Evolutionary conservation across 2,329 filamentous ascomycete species (phyloP).

Genomic region (Alternaria sp.): DNA sequence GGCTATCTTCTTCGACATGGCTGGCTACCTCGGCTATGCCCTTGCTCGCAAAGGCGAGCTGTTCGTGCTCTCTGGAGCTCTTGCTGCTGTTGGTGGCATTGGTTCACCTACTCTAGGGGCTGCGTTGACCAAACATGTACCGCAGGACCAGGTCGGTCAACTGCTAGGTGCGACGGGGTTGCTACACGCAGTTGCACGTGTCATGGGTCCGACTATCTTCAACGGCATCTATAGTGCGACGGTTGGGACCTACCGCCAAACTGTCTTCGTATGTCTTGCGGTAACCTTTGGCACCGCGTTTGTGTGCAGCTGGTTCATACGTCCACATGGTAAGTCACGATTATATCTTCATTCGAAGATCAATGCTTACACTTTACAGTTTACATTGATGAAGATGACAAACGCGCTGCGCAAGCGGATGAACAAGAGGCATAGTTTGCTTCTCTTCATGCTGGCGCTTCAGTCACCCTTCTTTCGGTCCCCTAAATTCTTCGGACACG

Average conservation of each 20-base stretch:
- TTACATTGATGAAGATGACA: constrained; percentile 22
- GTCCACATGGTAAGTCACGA: constrained; percentile 72
- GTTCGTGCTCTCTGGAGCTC: constrained; percentile 75
- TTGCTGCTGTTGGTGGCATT: constrained; percentile 82
- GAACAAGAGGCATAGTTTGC: constrained; percentile 15
- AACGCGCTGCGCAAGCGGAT: constrained; percentile 4
- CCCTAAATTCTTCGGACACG: constrained; percentile 6
- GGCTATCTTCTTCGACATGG: constrained; percentile 77
- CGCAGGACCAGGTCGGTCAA: constrained; percentile 80
- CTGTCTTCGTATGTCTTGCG: constrained; percentile 80
- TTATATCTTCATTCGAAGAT: neutral
- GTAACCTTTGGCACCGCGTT: constrained; percentile 72
- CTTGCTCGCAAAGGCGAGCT: constrained; percentile 67
- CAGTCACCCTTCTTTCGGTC: neutral
- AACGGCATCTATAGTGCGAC: constrained; percentile 87
- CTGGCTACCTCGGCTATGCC: constrained; percentile 79
- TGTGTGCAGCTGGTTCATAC: constrained; percentile 73
- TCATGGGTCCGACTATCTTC: constrained; percentile 82
- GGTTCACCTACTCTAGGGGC: constrained; percentile 85
- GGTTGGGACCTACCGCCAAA: constrained; percentile 78
- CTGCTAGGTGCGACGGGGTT: constrained; percentile 89
- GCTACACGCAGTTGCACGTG: constrained; percentile 80
- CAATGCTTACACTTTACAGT: constrained; percentile 14
- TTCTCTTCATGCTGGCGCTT: constrained; percentile 7
- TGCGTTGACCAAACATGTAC: constrained; percentile 88